Evolutionary conservation across 768 basidiomycete species (phyloP).

Genomic region (Kwoniella europaea): DNA sequence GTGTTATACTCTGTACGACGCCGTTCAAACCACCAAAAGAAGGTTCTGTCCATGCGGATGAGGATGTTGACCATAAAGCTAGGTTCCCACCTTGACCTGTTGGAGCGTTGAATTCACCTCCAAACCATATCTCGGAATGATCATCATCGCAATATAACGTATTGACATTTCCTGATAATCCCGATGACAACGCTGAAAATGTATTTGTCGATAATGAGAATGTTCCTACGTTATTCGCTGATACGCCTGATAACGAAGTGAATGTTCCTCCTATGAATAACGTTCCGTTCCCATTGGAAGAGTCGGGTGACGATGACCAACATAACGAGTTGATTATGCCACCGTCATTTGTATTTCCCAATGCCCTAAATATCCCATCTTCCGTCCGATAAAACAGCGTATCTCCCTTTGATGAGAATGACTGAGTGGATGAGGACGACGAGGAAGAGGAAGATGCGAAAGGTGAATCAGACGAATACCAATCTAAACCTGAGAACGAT

Average conservation of each 20-base stretch:
- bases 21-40: conserved; percentile 83
- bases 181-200: conserved; percentile 51
- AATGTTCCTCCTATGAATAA: conserved; percentile 87
- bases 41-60: conserved; percentile 69
- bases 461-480: conserved; percentile 40
- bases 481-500: conserved; percentile 81
- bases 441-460: conserved; percentile 66
- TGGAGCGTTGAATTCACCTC: conserved; percentile 51
- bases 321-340: conserved; percentile 79
- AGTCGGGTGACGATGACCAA: conserved; percentile 36
- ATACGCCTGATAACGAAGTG: conserved; percentile 67
- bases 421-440: conserved; percentile 64
- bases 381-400: conserved; percentile 71
- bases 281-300: conserved; percentile 63
- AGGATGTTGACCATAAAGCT: conserved; percentile 52
- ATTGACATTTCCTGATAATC: conserved; percentile 75
- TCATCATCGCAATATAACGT: conserved; percentile 76
- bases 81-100: conserved; percentile 49
- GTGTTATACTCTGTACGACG: conserved; percentile 74
- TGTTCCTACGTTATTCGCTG: conserved; percentile 74
- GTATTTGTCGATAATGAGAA: conserved; percentile 60
- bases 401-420: conserved; percentile 41
- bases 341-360: conserved; percentile 80
- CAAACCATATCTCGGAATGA: conserved; percentile 53
- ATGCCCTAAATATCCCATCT: conserved; percentile 69